Evolutionary conservation across 1,284 basidiomycete genomes (phyloP), one percentile per base, ranked within the genome.

Genomic region (Ustilago nuda): DNA sequence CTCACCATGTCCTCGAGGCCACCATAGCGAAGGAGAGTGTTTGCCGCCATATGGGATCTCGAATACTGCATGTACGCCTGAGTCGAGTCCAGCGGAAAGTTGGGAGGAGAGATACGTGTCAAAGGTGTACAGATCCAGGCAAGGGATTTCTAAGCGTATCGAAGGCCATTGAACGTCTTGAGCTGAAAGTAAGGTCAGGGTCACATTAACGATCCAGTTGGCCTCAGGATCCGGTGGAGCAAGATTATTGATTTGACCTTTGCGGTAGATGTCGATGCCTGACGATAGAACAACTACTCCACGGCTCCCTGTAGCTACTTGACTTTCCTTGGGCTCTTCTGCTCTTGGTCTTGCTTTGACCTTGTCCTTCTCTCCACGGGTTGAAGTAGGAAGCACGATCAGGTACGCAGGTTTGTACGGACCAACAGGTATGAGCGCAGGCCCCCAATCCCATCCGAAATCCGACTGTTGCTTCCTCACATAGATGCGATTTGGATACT

Each of bases 391-490:
- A 8, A 79, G 50, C 2, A 41, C 66, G n/a, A 81, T 58, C 19
- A 81, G 55, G 39, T 68, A 78, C 2, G 74, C 79, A 15, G 51
- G 61, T 66, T 74, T 73, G 39, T 63, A 48, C 1, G 78, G 72
- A 3, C 79, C 79, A 4, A 53, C 41, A 19, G 79, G 75, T 8
- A 76, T 50, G 35, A 74, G 52, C 1, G 79, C 79, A 1, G 79
- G 79, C 0, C 80, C 81, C 82, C 82, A 83, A 59, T 83, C 82
- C 82, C 82, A 83, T 15, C 82, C 82, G 51, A 83, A 77, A 61
- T 82, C 80, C 13, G 72, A 72, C 66, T 80, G 79, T 53, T 75
- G 74, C 56, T 82, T 83, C 39, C 82, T 66, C n/a, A 79, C 62
- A 72, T 70, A 78, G 66, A 80, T 80, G 15, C 82, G 66, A 46